Base-by-base conservation (phyloP, 2,329 filamentous ascomycete genomes). In the Colletotrichum tropicicola region DNA sequence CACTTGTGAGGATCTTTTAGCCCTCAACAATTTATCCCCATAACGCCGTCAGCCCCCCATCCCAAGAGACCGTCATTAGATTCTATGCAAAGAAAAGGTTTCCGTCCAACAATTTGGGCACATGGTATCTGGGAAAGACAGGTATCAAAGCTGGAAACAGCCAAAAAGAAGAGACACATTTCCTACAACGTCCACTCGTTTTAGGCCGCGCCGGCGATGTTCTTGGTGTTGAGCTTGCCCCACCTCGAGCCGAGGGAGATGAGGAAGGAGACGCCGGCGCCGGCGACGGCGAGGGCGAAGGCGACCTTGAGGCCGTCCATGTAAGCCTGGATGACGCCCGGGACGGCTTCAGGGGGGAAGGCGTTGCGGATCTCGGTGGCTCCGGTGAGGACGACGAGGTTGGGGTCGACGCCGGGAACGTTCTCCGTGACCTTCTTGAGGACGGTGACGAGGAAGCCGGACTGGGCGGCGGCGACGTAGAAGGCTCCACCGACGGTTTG, bases 241-340 rank as follows among this genome's bases (percentile, higher is more conserved):
- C 81, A 83, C 25, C 72, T 73, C 8, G 75, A 77, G 25, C 66
- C 71, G 5, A 79, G 61, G 15, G 72, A 72, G 17, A 80, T 59
- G 4, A 80, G 32, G 5, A 78, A 73, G 0, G 80, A 75, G 25
- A 83, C 55, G 3, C 80, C 81, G 2, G 76, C 80, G 28, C 81
- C 83, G 5, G 89, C 73, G 19, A 83, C 80, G 13, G 83, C 82
- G 68, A 90, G 80, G 9, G 87, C 90, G 39, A 89, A 85, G 5
- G 83, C 81, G 7, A 91, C 88, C 71, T 90, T 88, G 69, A 90
- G 86, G 0, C 87, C 86, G 56, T 85, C 77, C 69, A 86, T 91
- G 77, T 92, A 92, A 0, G 87, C 88, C 0, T 74, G 68, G 25
- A 91, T 79, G 41, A 92, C 87, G 0, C 80, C 78, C 0, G 77